Percentiles rank a stretch among this genome's conserved stretches.
Evolutionary conservation across 2,329 filamentous ascomycete species (phyloP).

Genomic region (Atkinsonella texensis): DNA sequence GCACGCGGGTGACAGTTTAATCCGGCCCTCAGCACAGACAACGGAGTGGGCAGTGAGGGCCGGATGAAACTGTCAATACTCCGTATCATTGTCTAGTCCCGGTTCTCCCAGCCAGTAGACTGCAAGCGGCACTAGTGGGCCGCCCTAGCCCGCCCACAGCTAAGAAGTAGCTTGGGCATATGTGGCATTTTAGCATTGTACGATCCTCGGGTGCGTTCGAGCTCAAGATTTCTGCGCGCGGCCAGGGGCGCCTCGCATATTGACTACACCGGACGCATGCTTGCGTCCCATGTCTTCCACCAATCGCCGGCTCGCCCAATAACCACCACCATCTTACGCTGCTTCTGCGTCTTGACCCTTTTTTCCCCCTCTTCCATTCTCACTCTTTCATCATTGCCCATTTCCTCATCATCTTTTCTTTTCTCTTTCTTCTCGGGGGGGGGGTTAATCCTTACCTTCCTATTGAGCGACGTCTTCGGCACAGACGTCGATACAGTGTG

Average conservation of each 20-base stretch:
- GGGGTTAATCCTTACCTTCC: constrained; percentile 11
- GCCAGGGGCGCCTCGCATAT: background rate
- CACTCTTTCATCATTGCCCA: constrained; percentile 9
- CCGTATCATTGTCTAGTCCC: background rate
- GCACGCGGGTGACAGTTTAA: too few species aligned
- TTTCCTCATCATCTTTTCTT: constrained; percentile 12
- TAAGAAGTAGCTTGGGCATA: background rate
- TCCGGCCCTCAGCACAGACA: too few species aligned
- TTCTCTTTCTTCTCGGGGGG: constrained; percentile 3
- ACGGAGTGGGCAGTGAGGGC: too few species aligned
- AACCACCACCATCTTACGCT: constrained; percentile 1
- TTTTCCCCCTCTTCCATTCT: constrained; percentile 11
- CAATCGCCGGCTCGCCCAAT: background rate
- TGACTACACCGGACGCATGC: too few species aligned
- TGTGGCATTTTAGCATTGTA: background rate
- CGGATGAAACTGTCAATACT: too few species aligned
- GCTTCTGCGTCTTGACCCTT: constrained; percentile 5
- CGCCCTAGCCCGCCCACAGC: background rate
- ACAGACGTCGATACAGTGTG: constrained; percentile 11
- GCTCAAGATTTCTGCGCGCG: background rate
- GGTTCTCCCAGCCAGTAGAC: too few species aligned
- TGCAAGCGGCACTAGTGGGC: background rate
- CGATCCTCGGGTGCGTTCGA: background rate
- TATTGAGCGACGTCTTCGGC: constrained; percentile 14
- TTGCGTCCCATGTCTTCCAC: too few species aligned